Evolutionary conservation across 176 grass and related monocot genomes (phyloP), one percentile per base, ranked within the genome.

Genomic region (Lolium rigidum): DNA sequence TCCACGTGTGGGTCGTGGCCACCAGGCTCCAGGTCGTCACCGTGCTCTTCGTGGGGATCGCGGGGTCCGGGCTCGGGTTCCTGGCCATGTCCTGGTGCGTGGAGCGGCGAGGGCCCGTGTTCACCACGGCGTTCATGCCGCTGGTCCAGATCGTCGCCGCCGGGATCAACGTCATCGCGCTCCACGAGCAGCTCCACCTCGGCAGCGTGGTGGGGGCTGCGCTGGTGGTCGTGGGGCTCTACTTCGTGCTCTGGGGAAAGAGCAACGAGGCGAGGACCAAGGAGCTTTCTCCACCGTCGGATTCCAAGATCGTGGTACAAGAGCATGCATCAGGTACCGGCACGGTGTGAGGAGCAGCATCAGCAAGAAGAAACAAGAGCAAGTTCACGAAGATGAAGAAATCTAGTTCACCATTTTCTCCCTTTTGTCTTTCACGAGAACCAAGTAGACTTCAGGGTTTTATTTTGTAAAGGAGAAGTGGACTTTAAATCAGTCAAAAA

Each of bases 111-210:
- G 95, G 95, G 3, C 82, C 95, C 13, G 86, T 94, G 77, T 97
- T 97, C 76, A 89, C 90, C 2, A 86, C 95, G 35, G 88, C 95
- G 61, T 97, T 97, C 90, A 97, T 91, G 56, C 92, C 95, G 86
- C 86, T 93, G 0, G 78, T 93, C 49, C 95, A 97, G 62, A 78
- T 97, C 2, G 52, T 94, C 22, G 95, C 93, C 55, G 92, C 88
- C 41, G 89, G 66, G 50, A 86, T 97, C 43, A 93, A 91, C 74
- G 56, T 89, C 59, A 51, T 86, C 12, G 51, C 90, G 60, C 92
- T 97, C 78, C 92, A 87, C 41, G 92, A 94, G 80, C 92, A 86
- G 16, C 88, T 97, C 78, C 86, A 88, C 62, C 67, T 97, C 52
- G 95, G 95, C 59, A 97, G 92, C 65, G 76, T 86, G 50, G 35